Evolutionary conservation across 371 early-diverging fungal genomes (phyloP), one percentile per base, ranked within the genome.

Genomic region (Nematocida parisii): DNA sequence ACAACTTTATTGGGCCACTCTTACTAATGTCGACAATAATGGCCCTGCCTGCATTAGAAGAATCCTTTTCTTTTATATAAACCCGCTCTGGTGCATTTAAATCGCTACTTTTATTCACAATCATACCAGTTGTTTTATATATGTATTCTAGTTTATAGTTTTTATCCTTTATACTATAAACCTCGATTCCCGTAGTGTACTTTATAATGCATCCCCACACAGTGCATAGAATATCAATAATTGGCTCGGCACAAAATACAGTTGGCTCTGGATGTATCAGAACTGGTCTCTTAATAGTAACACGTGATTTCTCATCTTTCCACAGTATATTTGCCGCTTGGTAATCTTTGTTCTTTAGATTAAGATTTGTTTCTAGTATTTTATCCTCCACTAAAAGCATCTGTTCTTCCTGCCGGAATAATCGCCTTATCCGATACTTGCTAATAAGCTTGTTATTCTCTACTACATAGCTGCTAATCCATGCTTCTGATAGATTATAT

Each of bases 231-330:
- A 75, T 66, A 11, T 70, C 47, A 4, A 4, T 15, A 6, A 75
- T n/a, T 47, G 54, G 40, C 64, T 77, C 71, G 13, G 39, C 40
- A 24, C 55, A 55, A 71, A 77, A 77, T 13, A 47, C 68, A 56
- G 71, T n/a, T 7, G 80, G 80, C 64, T 77, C 80, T 58, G 80
- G 80, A 3, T 56, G 11, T 6, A 77, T 77, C n/a, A 77, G 71
- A 22, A 77, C 71, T 46, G 58, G 58, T 4, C 22, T 61, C 33
- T 20, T 77, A 6, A 77, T 50, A 6, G 0, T 24, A 20, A 67
- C 52, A 15, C 6, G 11, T 3, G 6, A 4, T 11, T 24, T 46
- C 22, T 15, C 33, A 50, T 67, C 54, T 11, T 9, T 13, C n/a
- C 15, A 11, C 46, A 11, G 15, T 0, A 27, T 27, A 15, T 20